Percentiles rank a stretch among this genome's conserved stretches.
Conservation (phyloP, 2,329 filamentous ascomycete species). For the Zelopaecilomyces penicillatus region DNA sequence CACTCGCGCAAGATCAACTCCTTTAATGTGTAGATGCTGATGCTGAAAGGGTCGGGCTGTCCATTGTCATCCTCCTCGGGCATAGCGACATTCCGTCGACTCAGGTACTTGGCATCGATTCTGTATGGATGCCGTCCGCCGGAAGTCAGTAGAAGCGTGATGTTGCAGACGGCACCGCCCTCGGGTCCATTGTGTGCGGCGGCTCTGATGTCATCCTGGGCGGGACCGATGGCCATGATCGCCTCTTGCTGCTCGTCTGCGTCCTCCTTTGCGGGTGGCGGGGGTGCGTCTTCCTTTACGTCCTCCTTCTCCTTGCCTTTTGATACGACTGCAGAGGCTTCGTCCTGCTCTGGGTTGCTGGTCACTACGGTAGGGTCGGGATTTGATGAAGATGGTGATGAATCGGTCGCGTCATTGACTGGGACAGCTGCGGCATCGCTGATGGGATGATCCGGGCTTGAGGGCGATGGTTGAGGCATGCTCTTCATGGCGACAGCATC, state of each 20-base stretch:
- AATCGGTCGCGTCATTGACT: background rate
- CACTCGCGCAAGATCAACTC: slow-evolving; percentile 90
- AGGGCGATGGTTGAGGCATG: slow-evolving; percentile 17
- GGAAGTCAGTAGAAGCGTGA: slow-evolving; percentile 74
- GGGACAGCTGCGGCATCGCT: slow-evolving; percentile 1
- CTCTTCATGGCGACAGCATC: slow-evolving; percentile 31
- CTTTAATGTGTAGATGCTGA: slow-evolving; percentile 90
- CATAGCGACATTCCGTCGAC: slow-evolving; percentile 69
- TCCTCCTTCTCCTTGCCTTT: slow-evolving; percentile 28
- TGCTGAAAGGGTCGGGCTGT: slow-evolving; percentile 69
- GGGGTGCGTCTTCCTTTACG: slow-evolving; percentile 11
- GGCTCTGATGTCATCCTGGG: slow-evolving; percentile 33
- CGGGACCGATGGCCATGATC: slow-evolving; percentile 35
- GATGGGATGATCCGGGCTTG: slow-evolving; percentile 2
- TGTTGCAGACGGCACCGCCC: slow-evolving; percentile 48
- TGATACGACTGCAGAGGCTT: slow-evolving; percentile 13
- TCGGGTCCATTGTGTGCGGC: slow-evolving; percentile 22
- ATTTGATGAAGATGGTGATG: slow-evolving; percentile 10
- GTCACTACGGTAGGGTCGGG: slow-evolving; percentile 12
- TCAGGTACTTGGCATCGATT: slow-evolving; percentile 78
- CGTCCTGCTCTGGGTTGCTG: slow-evolving; percentile 14
- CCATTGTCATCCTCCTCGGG: slow-evolving; percentile 54
- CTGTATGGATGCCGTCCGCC: slow-evolving; percentile 84
- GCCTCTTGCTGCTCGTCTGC: slow-evolving; percentile 21
- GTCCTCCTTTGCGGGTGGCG: slow-evolving; percentile 20